Percentiles rank a stretch among this genome's conserved stretches.
These are phyloP conservation scores for Vaccinium myrtillus DNA, from an alignment of 148 eudicot species.

Conservation along the genomic window DNA sequence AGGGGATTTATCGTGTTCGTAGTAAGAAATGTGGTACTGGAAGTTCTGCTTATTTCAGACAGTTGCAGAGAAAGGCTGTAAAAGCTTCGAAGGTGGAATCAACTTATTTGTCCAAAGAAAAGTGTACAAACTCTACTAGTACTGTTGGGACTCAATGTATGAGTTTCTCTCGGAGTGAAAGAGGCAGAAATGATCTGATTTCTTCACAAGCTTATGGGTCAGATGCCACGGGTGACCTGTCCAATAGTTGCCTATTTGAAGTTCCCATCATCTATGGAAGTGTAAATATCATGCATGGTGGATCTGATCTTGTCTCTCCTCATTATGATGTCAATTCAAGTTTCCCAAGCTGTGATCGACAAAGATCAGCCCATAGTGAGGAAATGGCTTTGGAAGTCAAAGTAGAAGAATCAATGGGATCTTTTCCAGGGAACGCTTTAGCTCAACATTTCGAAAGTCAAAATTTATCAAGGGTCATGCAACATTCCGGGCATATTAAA, in stretches of 20 bases:
- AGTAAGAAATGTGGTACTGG: slow-evolving; percentile 17
- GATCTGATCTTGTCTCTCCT: slow-evolving; percentile 26
- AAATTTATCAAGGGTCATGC: neutral
- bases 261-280: slow-evolving; percentile 42
- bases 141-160: slow-evolving; percentile 22
- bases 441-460: slow-evolving; percentile 14
- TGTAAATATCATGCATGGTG: slow-evolving; percentile 23
- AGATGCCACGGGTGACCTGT: slow-evolving; percentile 30
- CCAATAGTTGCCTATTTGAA: slow-evolving; percentile 34
- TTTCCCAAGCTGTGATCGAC: slow-evolving; percentile 30
- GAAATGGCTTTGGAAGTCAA: slow-evolving; percentile 15
- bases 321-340: slow-evolving; percentile 32
- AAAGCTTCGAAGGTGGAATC: slow-evolving; percentile 32
- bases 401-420: slow-evolving; percentile 20
- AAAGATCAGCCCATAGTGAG: slow-evolving; percentile 17
- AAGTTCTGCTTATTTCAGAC: neutral
- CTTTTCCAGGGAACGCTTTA: slow-evolving; percentile 22
- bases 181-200: slow-evolving; percentile 15
- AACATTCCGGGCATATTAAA: neutral
- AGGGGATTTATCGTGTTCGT: neutral
- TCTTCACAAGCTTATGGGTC: slow-evolving; percentile 33
- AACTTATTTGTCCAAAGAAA: slow-evolving; percentile 41
- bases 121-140: slow-evolving; percentile 33
- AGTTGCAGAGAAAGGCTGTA: neutral
- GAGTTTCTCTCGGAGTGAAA: slow-evolving; percentile 23